Base-by-base conservation (phyloP, 768 basidiomycete genomes). In the Infundibulicybe gibba region DNA sequence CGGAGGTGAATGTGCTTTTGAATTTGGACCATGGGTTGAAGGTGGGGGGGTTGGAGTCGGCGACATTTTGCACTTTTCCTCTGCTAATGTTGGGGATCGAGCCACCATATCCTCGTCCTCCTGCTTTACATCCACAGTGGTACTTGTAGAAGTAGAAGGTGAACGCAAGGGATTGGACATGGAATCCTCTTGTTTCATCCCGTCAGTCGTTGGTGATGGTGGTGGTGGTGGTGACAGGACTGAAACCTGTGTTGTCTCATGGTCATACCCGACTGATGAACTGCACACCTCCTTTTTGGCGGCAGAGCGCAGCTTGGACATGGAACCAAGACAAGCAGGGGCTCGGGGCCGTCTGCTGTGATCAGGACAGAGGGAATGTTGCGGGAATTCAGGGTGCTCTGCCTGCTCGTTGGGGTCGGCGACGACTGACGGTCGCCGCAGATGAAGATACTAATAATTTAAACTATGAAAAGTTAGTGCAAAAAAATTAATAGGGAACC, bases 1-100 rank as follows among this genome's bases (percentile, higher is more conserved):
- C 32, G 72, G 66, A 42, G 71, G 72, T n/a, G 74, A 70, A 17
- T 71, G 56, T 39, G 71, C 62, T 49, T 64, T 64, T 46, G 71
- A 68, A n/a, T 55, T 54, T 43, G 61, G 56, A 50, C 55, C 68
- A 62, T 64, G 60, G 44, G 57, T 56, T 41, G 60, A 55, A 38
- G 58, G 61, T 19, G 64, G 64, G 49, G 66, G 67, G 35, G 60
- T 69, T 32, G 65, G 65, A 38, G 62, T 66, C 50, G 59, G 60
- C 39, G 69, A 67, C 49, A 51, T 33, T 54, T 71, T 67, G 55
- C 59, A 60, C 47, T 62, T 69, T 59, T 61, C 17, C 4, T 4
- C 35, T 6, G 35, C 6, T 10, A 19, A 38, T 25, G 25, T 25
- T 25, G 8, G 25, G 25, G 25, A 25, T 25, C 25, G 61, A 17